Conservation (phyloP, 306 rosid genomes). For the Lathyrus oleraceus region DNA sequence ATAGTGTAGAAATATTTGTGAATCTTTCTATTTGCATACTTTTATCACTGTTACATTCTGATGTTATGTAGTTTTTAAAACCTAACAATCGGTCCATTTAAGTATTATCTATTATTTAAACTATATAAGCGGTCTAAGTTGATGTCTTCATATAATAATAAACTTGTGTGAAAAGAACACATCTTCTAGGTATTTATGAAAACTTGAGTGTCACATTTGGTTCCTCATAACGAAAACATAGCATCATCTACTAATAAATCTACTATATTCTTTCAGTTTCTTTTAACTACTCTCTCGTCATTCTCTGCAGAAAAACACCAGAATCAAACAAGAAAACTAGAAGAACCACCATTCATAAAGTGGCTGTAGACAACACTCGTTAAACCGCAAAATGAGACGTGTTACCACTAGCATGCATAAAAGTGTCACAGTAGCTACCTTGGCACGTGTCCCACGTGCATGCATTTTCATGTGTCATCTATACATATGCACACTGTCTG, state of each 20-base stretch:
- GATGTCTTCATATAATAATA: too few species aligned
- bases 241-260: neutral
- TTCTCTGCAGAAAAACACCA: neutral
- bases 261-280: neutral
- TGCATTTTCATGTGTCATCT: conserved; percentile 18
- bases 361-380: neutral
- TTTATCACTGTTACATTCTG: too few species aligned
- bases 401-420: neutral
- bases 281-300: neutral
- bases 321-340: neutral
- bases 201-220: neutral
- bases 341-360: neutral
- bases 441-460: conserved; percentile 39
- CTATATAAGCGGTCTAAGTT: too few species aligned
- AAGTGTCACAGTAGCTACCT: neutral
- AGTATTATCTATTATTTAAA: too few species aligned
- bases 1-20: too few species aligned
- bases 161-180: too few species aligned
- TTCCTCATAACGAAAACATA: neutral
- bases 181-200: too few species aligned
- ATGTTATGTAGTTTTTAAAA: too few species aligned
- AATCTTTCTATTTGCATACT: too few species aligned
- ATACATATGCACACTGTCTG: neutral
- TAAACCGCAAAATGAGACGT: conserved; percentile 16
- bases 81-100: too few species aligned